Percentiles rank a stretch among this genome's conserved stretches.
These are phyloP conservation scores for Geotrichum reessii DNA, from an alignment of 1,139 yeast species.

Conservation along the genomic window DNA sequence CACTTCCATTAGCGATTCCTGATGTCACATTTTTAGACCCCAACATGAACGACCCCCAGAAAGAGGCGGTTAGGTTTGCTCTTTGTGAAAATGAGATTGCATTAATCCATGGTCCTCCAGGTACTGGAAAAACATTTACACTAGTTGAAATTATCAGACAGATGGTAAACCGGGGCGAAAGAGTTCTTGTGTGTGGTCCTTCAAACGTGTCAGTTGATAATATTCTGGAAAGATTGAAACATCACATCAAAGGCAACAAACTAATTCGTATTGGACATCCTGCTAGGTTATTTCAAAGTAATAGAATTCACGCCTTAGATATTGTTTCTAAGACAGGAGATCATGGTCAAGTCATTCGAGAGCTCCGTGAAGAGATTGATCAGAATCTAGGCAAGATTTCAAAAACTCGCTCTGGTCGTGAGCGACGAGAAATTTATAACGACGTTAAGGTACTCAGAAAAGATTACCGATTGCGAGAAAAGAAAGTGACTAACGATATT, in stretches of 20 bases:
- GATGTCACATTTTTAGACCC: conserved; percentile 43
- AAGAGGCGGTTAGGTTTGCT: conserved; percentile 52
- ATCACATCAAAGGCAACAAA: conserved; percentile 45
- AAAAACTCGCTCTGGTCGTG: conserved; percentile 60
- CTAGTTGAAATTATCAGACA: conserved; percentile 80
- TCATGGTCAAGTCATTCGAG: conserved; percentile 57
- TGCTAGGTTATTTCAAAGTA: conserved; percentile 64
- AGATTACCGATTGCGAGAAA: conserved; percentile 65
- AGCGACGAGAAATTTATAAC: conserved; percentile 59
- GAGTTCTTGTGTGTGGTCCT: conserved; percentile 89
- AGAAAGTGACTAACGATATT: conserved; percentile 54
- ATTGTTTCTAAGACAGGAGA: conserved; percentile 60
- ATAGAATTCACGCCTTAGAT: conserved; percentile 71
- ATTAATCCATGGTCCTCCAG: conserved; percentile 73
- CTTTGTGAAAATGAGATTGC: conserved; percentile 44
- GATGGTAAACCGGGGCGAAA: conserved; percentile 52
- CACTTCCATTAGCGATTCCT: conserved; percentile 17
- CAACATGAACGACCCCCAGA: conserved; percentile 66
- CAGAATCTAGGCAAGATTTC: conserved; percentile 52
- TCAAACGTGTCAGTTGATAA: conserved; percentile 95
- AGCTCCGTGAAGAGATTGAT: conserved; percentile 66
- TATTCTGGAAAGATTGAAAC: conserved; percentile 69
- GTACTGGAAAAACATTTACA: conserved; percentile 81
- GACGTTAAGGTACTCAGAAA: conserved; percentile 64
- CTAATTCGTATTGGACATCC: conserved; percentile 89